phyloP scores from a whole-genome alignment of 805 yeast species.

The Candida khao-thaluensis region DNA sequence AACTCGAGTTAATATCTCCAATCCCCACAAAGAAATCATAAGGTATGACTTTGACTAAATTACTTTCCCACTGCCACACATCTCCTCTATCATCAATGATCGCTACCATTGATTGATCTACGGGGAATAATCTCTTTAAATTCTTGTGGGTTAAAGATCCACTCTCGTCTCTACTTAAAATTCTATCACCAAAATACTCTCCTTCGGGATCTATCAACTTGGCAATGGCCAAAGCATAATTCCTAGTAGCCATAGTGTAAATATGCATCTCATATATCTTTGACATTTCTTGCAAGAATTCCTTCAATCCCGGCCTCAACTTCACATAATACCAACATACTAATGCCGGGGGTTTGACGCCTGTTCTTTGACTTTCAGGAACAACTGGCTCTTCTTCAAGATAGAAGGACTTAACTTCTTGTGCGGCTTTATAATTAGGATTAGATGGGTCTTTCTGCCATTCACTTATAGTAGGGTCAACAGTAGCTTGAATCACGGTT shows the following conservation, averaged over 20 bases:
- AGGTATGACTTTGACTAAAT: constrained; percentile 88
- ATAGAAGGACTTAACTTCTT: constrained; percentile 75
- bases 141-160: constrained; percentile 90
- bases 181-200: constrained; percentile 83
- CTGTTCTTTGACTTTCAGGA: constrained; percentile 54
- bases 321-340: constrained; percentile 91
- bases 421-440: constrained; percentile 81
- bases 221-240: constrained; percentile 88
- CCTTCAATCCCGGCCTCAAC: constrained; percentile 79
- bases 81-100: constrained; percentile 97
- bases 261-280: constrained; percentile 84
- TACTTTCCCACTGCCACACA: constrained; percentile 97
- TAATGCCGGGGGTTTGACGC: constrained; percentile 57
- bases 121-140: constrained; percentile 85
- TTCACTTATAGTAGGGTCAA: constrained; percentile 94
- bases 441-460: constrained; percentile 88
- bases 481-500: constrained; percentile 96
- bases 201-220: constrained; percentile 90
- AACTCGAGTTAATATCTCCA: constrained; percentile 93
- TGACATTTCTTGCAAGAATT: constrained; percentile 65
- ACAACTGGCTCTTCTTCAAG: constrained; percentile 71
- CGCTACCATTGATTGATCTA: constrained; percentile 94
- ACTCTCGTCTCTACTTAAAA: constrained; percentile 89
- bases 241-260: constrained; percentile 96
- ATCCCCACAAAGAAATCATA: constrained; percentile 95